Percentiles rank a stretch among this genome's conserved stretches.
These are phyloP conservation scores for Hypoxylon lenormandii DNA, from an alignment of 495 filamentous ascomycete species.

Conservation along the genomic window DNA sequence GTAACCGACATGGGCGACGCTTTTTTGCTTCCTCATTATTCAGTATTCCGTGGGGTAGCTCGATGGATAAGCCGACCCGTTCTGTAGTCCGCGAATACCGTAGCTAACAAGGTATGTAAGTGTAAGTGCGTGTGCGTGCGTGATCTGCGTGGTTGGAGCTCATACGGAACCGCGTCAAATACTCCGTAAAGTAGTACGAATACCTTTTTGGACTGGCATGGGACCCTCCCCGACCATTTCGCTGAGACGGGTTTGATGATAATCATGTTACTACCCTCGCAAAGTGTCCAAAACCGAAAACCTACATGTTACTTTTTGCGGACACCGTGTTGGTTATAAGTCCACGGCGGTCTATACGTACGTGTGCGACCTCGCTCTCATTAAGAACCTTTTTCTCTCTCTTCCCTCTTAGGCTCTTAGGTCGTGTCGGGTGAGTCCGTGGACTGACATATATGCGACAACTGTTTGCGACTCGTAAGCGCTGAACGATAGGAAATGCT, in stretches of 20 bases:
- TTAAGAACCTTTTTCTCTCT: slow-evolving; percentile 6
- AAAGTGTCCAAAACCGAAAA: slow-evolving; percentile 26
- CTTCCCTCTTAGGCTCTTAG: no score
- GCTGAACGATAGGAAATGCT: background rate
- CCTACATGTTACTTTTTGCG: slow-evolving; percentile 26
- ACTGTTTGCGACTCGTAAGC: slow-evolving; percentile 21
- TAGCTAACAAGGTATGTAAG: slow-evolving; percentile 10
- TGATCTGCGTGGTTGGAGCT: slow-evolving; percentile 38
- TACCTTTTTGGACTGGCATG: slow-evolving; percentile 3
- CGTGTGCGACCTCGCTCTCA: slow-evolving; percentile 10
- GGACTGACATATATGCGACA: slow-evolving; percentile 22
- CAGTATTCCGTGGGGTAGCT: slow-evolving; percentile 29
- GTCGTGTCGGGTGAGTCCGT: slow-evolving; percentile 22
- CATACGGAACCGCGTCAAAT: slow-evolving; percentile 33
- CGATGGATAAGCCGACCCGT: slow-evolving; percentile 19
- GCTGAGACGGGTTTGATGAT: slow-evolving; percentile 27
- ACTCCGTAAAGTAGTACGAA: slow-evolving; percentile 33
- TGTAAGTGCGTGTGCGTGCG: no score
- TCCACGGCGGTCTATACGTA: slow-evolving; percentile 3
- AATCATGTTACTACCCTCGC: slow-evolving; percentile 20
- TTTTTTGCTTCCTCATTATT: slow-evolving; percentile 10
- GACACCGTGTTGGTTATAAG: slow-evolving; percentile 13
- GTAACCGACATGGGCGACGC: slow-evolving; percentile 19
- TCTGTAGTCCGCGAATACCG: slow-evolving; percentile 26
- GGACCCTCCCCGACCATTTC: slow-evolving; percentile 14